These are phyloP conservation scores for Vitis amurensis DNA, from an alignment of 164 flowering plant species.

Conservation along the genomic window DNA sequence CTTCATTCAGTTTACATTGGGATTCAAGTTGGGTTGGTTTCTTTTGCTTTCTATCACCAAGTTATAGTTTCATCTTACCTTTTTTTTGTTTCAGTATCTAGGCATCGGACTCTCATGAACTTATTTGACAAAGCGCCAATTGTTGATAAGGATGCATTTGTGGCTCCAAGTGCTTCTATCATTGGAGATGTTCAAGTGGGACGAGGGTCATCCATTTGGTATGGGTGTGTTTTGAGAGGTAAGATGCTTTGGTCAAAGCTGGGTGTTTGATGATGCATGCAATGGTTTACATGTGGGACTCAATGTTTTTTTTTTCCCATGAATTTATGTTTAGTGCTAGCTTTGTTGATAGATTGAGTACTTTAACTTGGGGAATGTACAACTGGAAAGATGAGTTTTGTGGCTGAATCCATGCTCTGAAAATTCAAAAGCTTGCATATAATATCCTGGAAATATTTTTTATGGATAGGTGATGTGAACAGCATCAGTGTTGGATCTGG, in stretches of 20 bases:
- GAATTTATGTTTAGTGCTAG: background rate
- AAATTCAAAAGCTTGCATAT: too few species aligned
- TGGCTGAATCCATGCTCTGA: too few species aligned
- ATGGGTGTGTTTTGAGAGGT: constrained; percentile 96
- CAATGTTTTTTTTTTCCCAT: too few species aligned
- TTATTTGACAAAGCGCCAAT: constrained; percentile 78
- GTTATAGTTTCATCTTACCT: background rate
- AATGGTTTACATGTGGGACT: background rate
- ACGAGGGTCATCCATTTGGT: constrained; percentile 83
- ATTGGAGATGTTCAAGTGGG: constrained; percentile 89
- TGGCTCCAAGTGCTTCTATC: constrained; percentile 91
- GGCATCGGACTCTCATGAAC: constrained; percentile 94
- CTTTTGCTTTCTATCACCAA: background rate
- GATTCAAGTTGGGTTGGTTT: background rate
- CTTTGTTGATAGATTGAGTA: background rate
- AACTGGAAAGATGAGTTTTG: too few species aligned
- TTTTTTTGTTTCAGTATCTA: constrained; percentile 51
- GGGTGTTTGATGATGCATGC: background rate
- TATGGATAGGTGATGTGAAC: constrained; percentile 79
- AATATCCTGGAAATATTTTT: background rate
- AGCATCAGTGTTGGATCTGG: constrained; percentile 83
- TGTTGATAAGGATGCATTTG: constrained; percentile 82
- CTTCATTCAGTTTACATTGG: too few species aligned
- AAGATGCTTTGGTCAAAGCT: constrained; percentile 12
- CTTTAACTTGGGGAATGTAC: too few species aligned